Percentiles rank a stretch among this genome's conserved stretches.
phyloP scores from a whole-genome alignment of 106 monocot genomes.

The Dioscorea alata region DNA sequence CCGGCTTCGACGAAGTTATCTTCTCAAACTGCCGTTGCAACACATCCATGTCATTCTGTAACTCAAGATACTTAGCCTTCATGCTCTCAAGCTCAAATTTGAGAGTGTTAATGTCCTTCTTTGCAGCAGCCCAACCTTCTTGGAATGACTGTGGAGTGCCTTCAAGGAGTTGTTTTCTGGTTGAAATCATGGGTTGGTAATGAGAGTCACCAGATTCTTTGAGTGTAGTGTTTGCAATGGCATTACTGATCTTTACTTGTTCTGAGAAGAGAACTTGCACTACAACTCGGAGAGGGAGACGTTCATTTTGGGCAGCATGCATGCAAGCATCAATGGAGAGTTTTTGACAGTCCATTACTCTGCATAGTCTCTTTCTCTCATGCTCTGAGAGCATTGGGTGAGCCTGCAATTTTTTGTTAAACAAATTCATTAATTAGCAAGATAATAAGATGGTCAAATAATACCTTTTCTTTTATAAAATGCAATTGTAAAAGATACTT shows the following conservation, averaged over 20 bases:
- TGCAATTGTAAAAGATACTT: too few species aligned
- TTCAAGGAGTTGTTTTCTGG: conserved; percentile 65
- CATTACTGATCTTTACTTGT: conserved; percentile 91
- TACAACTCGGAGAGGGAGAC: conserved; percentile 85
- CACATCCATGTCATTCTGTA: conserved; percentile 82
- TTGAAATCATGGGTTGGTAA: conserved; percentile 44
- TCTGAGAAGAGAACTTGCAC: conserved; percentile 97
- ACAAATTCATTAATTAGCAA: too few species aligned
- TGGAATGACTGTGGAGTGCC: conserved; percentile 89
- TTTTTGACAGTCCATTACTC: conserved; percentile 99
- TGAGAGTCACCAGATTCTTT: conserved; percentile 23
- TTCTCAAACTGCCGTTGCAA: conserved; percentile 81
- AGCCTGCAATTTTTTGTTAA: conserved; percentile 24
- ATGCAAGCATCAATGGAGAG: conserved; percentile 96
- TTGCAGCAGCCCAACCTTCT: conserved; percentile 84
- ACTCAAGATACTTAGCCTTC: conserved; percentile 87
- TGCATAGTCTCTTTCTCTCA: conserved; percentile 88
- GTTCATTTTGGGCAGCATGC: conserved; percentile 97
- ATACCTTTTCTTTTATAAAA: too few species aligned
- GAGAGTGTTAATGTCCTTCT: conserved; percentile 91
- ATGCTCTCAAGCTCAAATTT: conserved; percentile 91
- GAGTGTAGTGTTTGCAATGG: conserved; percentile 59
- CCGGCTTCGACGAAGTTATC: conserved; percentile 17
- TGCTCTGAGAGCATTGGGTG: conserved; percentile 86
- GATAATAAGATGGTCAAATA: too few species aligned